Evolutionary conservation across 2,329 filamentous ascomycete species (phyloP), one percentile per base, ranked within the genome.

Genomic region (Pyrenochaeta sp.): DNA sequence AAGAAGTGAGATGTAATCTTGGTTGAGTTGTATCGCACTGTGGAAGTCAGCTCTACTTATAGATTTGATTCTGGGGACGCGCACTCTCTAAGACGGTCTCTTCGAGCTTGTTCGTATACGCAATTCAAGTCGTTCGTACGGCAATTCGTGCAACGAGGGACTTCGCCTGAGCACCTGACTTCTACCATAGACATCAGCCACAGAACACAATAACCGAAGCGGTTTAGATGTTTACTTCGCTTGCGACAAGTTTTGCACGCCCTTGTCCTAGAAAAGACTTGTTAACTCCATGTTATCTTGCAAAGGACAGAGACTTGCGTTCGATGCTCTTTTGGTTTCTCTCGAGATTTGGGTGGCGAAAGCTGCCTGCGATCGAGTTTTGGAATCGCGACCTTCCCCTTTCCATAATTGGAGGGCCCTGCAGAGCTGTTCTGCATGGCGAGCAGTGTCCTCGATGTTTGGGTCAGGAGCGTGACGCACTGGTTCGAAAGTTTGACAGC

Each of bases 151-250:
- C 74, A 77, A 2, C 51, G 42, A 4, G 73, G 74, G 17, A 59
- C 58, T 27, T 67, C 50, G 4, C 74, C 75, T 49, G 67, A 72
- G 48, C 74, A 77, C 46, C 71, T 74, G 39, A 73, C 57, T 63
- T 65, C 74, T 62, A 15, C 11, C 7, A 10, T n/a, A n/a, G 9
- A 30, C 1, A 14, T 42, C 27, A 42, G 40, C 40, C 4, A 42
- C 9, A 29, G 20, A 29, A 41, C 33, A 2, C 21, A 1, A 15
- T 2, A 17, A 15, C 4, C 5, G 40, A n/a, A 30, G 27, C 23
- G 9, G 17, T 30, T 7, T 9, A 9, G 14, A 30, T 15, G 9
- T 9, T 3, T 31, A 42, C 40, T 75, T 37, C 67, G 58, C 21
- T 50, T 58, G 17, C 71, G 69, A 52, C 71, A 74, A 9, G 58